These are phyloP conservation scores for Sclerotinia glacialis DNA, from an alignment of 2,329 filamentous ascomycete species.

Conservation along the genomic window DNA sequence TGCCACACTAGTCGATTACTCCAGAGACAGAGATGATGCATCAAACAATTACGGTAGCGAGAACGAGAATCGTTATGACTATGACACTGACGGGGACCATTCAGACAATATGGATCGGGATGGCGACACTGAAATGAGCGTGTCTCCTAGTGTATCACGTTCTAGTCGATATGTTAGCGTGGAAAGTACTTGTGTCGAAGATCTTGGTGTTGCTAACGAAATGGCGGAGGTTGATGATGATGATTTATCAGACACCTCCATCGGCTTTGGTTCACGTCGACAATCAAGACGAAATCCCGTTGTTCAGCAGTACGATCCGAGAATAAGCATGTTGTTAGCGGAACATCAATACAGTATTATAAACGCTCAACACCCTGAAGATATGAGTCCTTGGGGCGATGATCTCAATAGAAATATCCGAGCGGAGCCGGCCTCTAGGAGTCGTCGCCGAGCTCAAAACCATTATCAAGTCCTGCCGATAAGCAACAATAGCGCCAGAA, in stretches of 20 bases:
- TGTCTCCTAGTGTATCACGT: constrained; percentile 29
- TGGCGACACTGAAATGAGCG: constrained; percentile 41
- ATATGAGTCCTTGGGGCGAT: constrained; percentile 14
- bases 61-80: constrained; percentile 14
- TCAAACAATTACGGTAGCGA: constrained; percentile 1
- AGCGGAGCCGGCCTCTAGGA: constrained; percentile 23
- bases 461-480: constrained; percentile 8
- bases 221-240: constrained; percentile 34
- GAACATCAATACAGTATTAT: constrained; percentile 33
- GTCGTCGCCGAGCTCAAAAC: constrained; percentile 9
- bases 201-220: constrained; percentile 33
- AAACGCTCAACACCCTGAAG: constrained; percentile 10
- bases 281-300: constrained; percentile 26
- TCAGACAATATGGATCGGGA: constrained; percentile 36
- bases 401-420: constrained; percentile 8
- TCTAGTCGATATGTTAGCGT: constrained; percentile 22
- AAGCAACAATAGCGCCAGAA: constrained; percentile 5
- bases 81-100: constrained; percentile 29
- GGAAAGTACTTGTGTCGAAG: constrained; percentile 20
- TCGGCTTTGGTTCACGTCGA: constrained; percentile 31
- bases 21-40: background rate
- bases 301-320: constrained; percentile 34
- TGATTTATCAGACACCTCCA: constrained; percentile 34
- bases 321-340: constrained; percentile 38
- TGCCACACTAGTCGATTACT: constrained; percentile 11